Base-by-base conservation (phyloP, 495 filamentous ascomycete genomes). In the Lasiosphaeriaceae sp. region DNA sequence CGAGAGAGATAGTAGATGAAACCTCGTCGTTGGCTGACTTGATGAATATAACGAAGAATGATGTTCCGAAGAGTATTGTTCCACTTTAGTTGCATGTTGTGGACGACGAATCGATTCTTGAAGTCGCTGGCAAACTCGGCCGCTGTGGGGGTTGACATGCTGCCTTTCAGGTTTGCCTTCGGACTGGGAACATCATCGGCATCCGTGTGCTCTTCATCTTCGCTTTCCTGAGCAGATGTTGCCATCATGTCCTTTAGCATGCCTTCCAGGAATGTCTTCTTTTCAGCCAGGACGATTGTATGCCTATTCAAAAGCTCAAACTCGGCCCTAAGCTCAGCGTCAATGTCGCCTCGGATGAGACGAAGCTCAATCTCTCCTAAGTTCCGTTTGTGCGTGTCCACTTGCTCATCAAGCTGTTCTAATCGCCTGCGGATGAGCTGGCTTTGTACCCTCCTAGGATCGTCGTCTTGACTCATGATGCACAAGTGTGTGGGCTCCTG, bases 1-100 rank as follows among this genome's bases (percentile, higher is more conserved):
- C 94, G 83, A 20, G 94, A 96, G 78, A 97, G 86, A 73, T 98
- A 98, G 74, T 98, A 98, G 37, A 97, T 86, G 73, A 97, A 98
- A 22, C 94, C 94, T 52, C 94, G 87, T 39, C 94, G 80, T 72
- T 98, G 94, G 69, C 92, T 93, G 57, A 96, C 92, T 74, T 97
- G 95, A 62, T 98, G 95, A 54, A 94, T 94, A 67, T 98, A 98
- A 23, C 95, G 89, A 7, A 98, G 80, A 29, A 98, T 95, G 64
- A 96, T 96, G 66, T 98, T 96, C 39, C 94, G 83, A 20, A 97
- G 77, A 2, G 92, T 85, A 66, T 98, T 97, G 72, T 95, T 97
- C 94, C 94, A 98, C 70, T 98, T 98, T 29, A 97, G 75, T 64
- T 98, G 94, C 63, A 91, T 83, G 66, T 97, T 98, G 77, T 98